Base-by-base conservation (phyloP, 163 green algal species). In the Scenedesmus sp. region DNA sequence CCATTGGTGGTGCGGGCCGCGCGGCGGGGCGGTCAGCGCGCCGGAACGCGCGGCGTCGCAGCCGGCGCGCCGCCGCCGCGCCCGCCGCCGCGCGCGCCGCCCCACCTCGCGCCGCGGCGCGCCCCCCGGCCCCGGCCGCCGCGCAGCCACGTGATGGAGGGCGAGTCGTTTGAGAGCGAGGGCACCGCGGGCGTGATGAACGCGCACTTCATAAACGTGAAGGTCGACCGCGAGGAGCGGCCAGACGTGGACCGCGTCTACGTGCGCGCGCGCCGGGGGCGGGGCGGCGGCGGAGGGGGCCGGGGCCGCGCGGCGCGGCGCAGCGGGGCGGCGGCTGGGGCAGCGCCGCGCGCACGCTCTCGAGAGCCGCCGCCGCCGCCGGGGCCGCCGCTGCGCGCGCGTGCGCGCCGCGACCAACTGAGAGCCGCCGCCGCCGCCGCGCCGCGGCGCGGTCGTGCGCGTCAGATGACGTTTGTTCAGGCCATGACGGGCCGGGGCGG, bases 141-240 rank as follows among this genome's bases (percentile, higher is more conserved):
- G 39, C 39, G 39, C 39, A 47, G 87, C 77, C 94, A 98, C 63
- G 94, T 98, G 51, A 98, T 98, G 94, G 94, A 96, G 89, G 80
- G 75, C 1, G 94, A 98, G 85, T 91, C 76, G 22, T 98, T 98
- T 89, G 93, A 97, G 36, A 28, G 66, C 60, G 65, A 87, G 69
- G 83, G 83, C 53, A 85, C 89, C 20, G 93, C 93, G n/a, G 75
- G 71, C n/a, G 28, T 97, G 18, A 79, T 97, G 77, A 98, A 98
- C 72, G 33, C 87, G 1, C 20, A 89, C 72, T 98, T 96, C 84
- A 83, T 98, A 3, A 88, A 74, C 58, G 88, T 98, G 83, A 98
- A 98, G 81, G 93, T 97, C 22, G 94, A 98, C 83, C 72, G 91
- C 11, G 94, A 98, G 87, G 94, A 98, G 86, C 85, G 94, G 14